These are phyloP conservation scores for Vicia villosa DNA, from an alignment of 306 rosid species.

Conservation along the genomic window DNA sequence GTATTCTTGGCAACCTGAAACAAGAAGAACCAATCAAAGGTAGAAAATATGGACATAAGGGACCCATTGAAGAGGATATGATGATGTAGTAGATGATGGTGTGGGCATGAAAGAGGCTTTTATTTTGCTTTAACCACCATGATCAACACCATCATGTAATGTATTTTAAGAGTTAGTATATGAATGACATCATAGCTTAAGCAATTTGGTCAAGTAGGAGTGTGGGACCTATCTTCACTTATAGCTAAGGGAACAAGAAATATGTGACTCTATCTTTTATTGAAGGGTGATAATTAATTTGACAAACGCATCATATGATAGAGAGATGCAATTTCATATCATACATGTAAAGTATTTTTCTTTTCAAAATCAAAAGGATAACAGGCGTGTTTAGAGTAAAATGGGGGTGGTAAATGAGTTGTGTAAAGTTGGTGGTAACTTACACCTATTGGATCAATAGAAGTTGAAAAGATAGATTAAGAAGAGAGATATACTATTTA, in stretches of 20 bases:
- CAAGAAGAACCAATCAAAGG: constrained; percentile 19
- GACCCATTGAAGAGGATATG: constrained; percentile 31
- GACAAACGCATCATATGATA: constrained; percentile 30
- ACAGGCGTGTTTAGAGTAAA: neutral
- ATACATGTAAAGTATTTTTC: constrained; percentile 19
- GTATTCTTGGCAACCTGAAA: constrained; percentile 48
- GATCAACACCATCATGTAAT: neutral
- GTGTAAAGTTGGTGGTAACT: constrained; percentile 16
- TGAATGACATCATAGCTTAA: constrained; percentile 55
- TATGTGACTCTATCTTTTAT: constrained; percentile 10
- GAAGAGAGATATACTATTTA: too few species aligned
- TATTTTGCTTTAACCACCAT: constrained; percentile 36
- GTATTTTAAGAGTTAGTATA: constrained; percentile 40
- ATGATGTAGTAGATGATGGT: constrained; percentile 29
- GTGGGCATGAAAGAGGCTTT: constrained; percentile 41
- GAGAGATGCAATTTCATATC: constrained; percentile 31
- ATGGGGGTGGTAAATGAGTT: neutral
- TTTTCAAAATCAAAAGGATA: constrained; percentile 8
- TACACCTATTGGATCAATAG: too few species aligned
- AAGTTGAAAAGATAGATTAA: too few species aligned
- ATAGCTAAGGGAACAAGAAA: constrained; percentile 1
- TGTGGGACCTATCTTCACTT: constrained; percentile 39
- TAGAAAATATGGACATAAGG: constrained; percentile 1
- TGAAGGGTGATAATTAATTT: constrained; percentile 23
- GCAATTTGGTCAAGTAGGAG: constrained; percentile 48